Evolutionary conservation across 2,329 filamentous ascomycete genomes (phyloP).

Genomic region (Beauveria rudraprayagi): DNA sequence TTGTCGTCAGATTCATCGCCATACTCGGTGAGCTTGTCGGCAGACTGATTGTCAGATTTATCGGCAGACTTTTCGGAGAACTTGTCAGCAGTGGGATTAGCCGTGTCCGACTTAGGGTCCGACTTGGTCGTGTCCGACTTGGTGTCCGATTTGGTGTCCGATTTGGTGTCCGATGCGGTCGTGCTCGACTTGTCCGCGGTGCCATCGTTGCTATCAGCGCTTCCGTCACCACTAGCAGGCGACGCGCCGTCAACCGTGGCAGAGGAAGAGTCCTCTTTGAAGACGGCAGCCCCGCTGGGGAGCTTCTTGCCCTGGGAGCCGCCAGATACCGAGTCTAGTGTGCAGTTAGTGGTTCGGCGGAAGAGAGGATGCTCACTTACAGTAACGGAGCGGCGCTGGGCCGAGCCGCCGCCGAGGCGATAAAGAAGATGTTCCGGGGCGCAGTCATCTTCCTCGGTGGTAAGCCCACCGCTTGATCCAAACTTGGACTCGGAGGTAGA

Average conservation of each 20-base stretch:
- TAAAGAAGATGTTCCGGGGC: conserved; percentile 13
- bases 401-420: conserved; percentile 12
- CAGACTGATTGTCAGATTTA: neutral
- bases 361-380: conserved; percentile 20
- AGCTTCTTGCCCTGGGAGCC: neutral
- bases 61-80: too few relatives aligned
- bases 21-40: too few relatives aligned
- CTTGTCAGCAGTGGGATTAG: neutral
- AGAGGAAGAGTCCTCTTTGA: neutral
- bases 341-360: conserved; percentile 21
- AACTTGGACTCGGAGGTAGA: neutral
- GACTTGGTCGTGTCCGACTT: too few relatives aligned
- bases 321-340: conserved; percentile 14
- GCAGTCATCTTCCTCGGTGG: neutral
- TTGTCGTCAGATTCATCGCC: neutral
- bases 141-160: neutral
- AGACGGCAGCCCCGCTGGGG: neutral
- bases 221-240: neutral
- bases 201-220: neutral
- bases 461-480: neutral
- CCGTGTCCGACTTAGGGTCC: neutral
- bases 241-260: too few relatives aligned
- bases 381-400: conserved; percentile 11
- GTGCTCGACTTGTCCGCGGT: neutral
- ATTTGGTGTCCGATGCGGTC: neutral